phyloP scores from a whole-genome alignment of 1,284 basidiomycete species.

The Malassezia psittaci region DNA sequence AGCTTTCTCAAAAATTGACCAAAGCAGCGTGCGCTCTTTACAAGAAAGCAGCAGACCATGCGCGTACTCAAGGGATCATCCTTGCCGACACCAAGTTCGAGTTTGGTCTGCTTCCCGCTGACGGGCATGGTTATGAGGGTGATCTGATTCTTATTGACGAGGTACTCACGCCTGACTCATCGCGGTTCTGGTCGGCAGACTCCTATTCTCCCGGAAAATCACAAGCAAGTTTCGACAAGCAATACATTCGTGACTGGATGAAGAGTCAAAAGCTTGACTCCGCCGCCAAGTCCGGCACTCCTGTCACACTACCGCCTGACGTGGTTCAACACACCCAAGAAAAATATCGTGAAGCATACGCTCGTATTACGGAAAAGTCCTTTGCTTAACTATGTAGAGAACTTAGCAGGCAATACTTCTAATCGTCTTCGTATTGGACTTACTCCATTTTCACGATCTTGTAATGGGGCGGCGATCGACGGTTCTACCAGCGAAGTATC shows the following conservation, averaged over 20 bases:
- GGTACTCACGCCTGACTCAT: constrained; percentile 90
- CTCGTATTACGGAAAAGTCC: constrained; percentile 33
- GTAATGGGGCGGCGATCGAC: neutral
- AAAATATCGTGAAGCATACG: constrained; percentile 42
- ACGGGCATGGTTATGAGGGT: constrained; percentile 18
- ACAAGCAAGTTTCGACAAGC: constrained; percentile 92
- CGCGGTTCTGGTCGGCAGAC: constrained; percentile 81
- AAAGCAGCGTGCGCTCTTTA: constrained; percentile 61
- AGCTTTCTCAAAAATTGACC: constrained; percentile 59
- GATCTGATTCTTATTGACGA: constrained; percentile 83
- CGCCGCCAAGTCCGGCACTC: constrained; percentile 31
- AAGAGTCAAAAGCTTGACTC: constrained; percentile 34
- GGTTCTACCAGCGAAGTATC: neutral
- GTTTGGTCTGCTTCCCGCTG: constrained; percentile 57
- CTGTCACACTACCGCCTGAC: constrained; percentile 35
- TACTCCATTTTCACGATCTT: neutral
- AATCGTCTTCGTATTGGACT: neutral
- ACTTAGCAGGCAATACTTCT: neutral
- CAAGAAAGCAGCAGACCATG: constrained; percentile 66
- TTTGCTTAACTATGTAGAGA: constrained; percentile 16
- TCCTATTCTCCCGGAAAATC: constrained; percentile 64
- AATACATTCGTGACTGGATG: constrained; percentile 80
- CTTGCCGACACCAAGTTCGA: constrained; percentile 92
- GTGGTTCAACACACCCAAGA: constrained; percentile 36
- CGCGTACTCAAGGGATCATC: constrained; percentile 69